Percentiles rank a stretch among this genome's conserved stretches.
Conservation (phyloP, 1,284 basidiomycete species). For the Ceratobasidium sp. region DNA sequence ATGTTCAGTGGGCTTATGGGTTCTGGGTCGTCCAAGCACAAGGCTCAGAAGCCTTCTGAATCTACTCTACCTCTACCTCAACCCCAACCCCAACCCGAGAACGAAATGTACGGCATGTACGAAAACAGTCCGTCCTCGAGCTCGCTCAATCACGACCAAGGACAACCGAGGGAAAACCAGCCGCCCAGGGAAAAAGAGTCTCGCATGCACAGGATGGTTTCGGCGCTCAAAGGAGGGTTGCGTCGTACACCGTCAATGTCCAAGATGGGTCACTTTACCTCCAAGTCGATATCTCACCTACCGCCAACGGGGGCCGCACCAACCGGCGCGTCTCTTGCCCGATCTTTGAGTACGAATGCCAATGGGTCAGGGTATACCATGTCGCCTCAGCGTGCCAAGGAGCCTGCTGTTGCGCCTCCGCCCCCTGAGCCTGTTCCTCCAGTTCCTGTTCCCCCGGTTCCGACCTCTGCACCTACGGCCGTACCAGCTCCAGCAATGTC, state of each 20-base stretch:
- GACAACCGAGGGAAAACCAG: no score
- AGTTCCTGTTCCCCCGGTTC: not conserved
- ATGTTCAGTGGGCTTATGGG: constrained; percentile 24
- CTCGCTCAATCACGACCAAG: constrained; percentile 19
- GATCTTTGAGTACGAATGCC: constrained; percentile 29
- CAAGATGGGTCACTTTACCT: constrained; percentile 22
- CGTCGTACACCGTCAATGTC: constrained; percentile 24
- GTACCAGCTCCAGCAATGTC: not conserved
- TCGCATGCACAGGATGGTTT: constrained; percentile 25
- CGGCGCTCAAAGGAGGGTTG: constrained; percentile 23
- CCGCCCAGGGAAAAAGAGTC: constrained; percentile 33
- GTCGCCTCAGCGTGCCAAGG: constrained; percentile 28
- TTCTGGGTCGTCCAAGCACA: constrained; percentile 22
- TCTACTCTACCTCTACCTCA: not conserved
- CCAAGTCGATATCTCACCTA: constrained; percentile 29
- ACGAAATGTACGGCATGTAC: constrained; percentile 14
- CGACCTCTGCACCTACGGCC: constrained; percentile 4
- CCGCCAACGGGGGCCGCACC: constrained; percentile 17
- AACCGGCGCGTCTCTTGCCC: constrained; percentile 18
- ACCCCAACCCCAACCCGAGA: not conserved
- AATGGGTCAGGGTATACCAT: constrained; percentile 8
- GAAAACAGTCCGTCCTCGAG: constrained; percentile 27
- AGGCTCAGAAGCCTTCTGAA: constrained; percentile 13
- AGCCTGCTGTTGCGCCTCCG: not conserved
- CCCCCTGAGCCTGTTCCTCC: constrained; percentile 6